Conservation (phyloP, 2,329 filamentous ascomycete species). For the Colletotrichum phormii region DNA sequence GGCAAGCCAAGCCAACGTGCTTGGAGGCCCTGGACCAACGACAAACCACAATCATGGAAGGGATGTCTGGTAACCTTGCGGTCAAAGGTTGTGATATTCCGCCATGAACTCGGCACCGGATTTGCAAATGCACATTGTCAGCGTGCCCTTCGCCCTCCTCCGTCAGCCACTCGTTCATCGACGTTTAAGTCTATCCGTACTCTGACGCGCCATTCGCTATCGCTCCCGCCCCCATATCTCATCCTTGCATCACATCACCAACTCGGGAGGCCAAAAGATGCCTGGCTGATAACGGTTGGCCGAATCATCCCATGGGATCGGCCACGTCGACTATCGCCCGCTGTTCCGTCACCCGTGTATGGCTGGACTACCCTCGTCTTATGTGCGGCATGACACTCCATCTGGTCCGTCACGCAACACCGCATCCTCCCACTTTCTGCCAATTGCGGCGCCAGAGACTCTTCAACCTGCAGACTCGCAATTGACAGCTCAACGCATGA, state of each 20-base stretch:
- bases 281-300: not conserved
- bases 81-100: slow-evolving; percentile 1
- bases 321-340: not conserved
- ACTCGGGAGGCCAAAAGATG: not conserved
- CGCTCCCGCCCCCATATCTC: not conserved
- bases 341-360: slow-evolving; percentile 6
- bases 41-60: not conserved
- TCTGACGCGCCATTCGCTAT: not conserved
- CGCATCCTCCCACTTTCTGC: not conserved
- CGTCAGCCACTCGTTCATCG: not conserved
- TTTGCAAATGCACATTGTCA: slow-evolving; percentile 4
- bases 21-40: not conserved
- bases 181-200: not conserved
- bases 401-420: slow-evolving; percentile 10
- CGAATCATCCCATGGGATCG: slow-evolving; percentile 14
- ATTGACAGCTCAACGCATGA: slow-evolving; percentile 26
- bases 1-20: not conserved
- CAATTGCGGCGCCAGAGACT: slow-evolving; percentile 9
- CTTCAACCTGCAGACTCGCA: slow-evolving; percentile 2
- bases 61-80: slow-evolving; percentile 1
- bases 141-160: not conserved
- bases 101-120: not conserved
- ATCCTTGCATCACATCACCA: slow-evolving; percentile 33
- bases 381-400: slow-evolving; percentile 7
- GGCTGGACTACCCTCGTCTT: slow-evolving; percentile 4